phyloP scores from a whole-genome alignment of 2,329 filamentous ascomycete species.

The Colletotrichum musicola region DNA sequence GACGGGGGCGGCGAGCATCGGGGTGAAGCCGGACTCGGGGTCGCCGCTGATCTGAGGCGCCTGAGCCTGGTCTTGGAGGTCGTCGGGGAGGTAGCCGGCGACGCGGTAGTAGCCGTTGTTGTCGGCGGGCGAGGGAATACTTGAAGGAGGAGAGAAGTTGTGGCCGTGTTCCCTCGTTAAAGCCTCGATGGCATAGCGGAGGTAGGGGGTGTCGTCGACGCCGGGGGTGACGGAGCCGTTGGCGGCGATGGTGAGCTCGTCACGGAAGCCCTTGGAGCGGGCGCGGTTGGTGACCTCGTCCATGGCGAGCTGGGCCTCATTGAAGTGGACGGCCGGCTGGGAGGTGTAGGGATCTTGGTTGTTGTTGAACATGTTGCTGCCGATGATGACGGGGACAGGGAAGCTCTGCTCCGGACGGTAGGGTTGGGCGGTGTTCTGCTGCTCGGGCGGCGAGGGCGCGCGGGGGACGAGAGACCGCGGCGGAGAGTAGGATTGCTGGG shows the following conservation, averaged over 20 bases:
- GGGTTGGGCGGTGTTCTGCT: constrained; percentile 33
- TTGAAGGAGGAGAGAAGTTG: constrained; percentile 59
- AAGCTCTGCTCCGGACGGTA: constrained; percentile 24
- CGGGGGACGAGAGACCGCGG: constrained; percentile 51
- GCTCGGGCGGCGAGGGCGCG: constrained; percentile 55
- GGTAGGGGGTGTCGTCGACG: constrained; percentile 87
- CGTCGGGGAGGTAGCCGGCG: constrained; percentile 45
- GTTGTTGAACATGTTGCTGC: constrained; percentile 28
- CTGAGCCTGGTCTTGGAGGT: constrained; percentile 44
- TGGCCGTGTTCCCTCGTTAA: constrained; percentile 81
- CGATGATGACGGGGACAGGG: constrained; percentile 30
- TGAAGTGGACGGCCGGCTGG: constrained; percentile 50
- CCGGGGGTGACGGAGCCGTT: constrained; percentile 75
- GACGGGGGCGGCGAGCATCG: constrained; percentile 13
- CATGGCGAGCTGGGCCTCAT: constrained; percentile 52
- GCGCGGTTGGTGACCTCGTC: constrained; percentile 41
- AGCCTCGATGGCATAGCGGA: constrained; percentile 90
- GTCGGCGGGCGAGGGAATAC: constrained; percentile 48
- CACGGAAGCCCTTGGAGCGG: constrained; percentile 56
- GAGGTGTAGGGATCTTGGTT: constrained; percentile 55
- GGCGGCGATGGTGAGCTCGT: constrained; percentile 63
- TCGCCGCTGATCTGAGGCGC: constrained; percentile 31
- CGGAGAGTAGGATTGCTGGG: constrained; percentile 48
- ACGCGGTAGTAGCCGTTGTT: constrained; percentile 48
- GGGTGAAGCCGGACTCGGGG: constrained; percentile 26